Evolutionary conservation across 1,284 basidiomycete genomes (phyloP), one percentile per base, ranked within the genome.

Genomic region (Takashimella koratensis): DNA sequence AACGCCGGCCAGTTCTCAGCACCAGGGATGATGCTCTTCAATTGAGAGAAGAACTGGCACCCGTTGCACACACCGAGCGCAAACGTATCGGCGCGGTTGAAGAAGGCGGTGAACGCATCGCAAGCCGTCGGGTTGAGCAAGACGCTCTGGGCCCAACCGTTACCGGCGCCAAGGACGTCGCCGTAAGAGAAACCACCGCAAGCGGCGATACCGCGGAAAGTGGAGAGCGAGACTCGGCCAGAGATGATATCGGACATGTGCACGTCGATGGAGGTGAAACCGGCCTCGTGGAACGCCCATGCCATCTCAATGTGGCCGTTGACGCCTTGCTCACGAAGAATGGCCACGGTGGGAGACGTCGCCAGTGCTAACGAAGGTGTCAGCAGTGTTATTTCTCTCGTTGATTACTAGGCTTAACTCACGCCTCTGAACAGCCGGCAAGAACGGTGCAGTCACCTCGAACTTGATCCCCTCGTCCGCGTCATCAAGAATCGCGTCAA

Each of bases 281-380:
- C 96, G 16, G 94, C 94, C 1, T 83, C 86, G 24, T 86, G 81
- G 79, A 98, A 98, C 12, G 93, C 85, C 90, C 91, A 98, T 0
- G 90, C 96, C 95, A 99, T 98, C 79, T 99, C 95, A 46, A 92
- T 81, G 56, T 98, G 93, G 1, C 96, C 95, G 72, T 99, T 99
- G 60, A 98, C 94, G 63, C 95, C 96, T 75, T 98, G 95, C 74
- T 99, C 95, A 50, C 96, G 87, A 41, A 99, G 81, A 62, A 99
- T 93, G 26, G 93, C 95, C 19, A 99, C 91, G 70, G 85, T 88
- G 6, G 95, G 96, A 1, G 88, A 82, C 36, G 60, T 47, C 60
- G 77, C 20, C 64, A 65, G n/a, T 71, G 75, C 30, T 36, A 11
- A 70, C 60, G 45, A 12, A 23, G 36, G 39, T 23, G 22, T 53